Evolutionary conservation across 2,329 filamentous ascomycete genomes (phyloP).

Genomic region (Elsinoe batatas): DNA sequence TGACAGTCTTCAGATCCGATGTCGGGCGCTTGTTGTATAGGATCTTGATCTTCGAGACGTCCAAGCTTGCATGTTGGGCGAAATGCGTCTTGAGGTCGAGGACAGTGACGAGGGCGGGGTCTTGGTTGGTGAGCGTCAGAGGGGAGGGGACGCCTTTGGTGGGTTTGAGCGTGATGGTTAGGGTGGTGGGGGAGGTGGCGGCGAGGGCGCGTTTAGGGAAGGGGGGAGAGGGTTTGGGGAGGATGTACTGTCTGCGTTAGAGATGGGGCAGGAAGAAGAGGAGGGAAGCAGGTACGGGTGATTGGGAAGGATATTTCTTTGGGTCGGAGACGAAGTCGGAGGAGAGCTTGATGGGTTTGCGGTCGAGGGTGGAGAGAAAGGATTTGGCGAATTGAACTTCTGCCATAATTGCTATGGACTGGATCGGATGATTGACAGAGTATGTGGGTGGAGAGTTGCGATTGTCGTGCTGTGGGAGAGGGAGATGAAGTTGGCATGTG

Average conservation of each 20-base stretch:
- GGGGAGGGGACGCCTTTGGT: slow-evolving; percentile 65
- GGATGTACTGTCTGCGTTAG: slow-evolving; percentile 50
- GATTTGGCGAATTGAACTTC: slow-evolving; percentile 76
- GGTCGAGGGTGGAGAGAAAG: slow-evolving; percentile 72
- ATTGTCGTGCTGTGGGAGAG: neutral
- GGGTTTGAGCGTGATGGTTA: slow-evolving; percentile 59
- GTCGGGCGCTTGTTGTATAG: slow-evolving; percentile 82
- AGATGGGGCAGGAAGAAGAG: slow-evolving; percentile 14
- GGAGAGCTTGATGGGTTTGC: slow-evolving; percentile 69
- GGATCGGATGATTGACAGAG: neutral
- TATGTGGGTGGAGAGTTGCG: neutral
- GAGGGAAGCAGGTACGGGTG: slow-evolving; percentile 51
- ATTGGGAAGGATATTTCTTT: slow-evolving; percentile 62
- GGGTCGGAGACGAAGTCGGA: slow-evolving; percentile 85
- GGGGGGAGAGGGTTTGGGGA: slow-evolving; percentile 52
- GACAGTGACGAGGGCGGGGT: slow-evolving; percentile 51
- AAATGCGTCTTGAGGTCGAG: slow-evolving; percentile 68
- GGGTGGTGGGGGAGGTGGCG: slow-evolving; percentile 22
- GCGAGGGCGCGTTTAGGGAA: slow-evolving; percentile 45
- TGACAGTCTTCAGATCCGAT: slow-evolving; percentile 63
- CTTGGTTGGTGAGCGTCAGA: slow-evolving; percentile 52
- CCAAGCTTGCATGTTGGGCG: slow-evolving; percentile 51
- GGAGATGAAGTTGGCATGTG: neutral
- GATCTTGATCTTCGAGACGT: slow-evolving; percentile 73
- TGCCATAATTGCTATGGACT: slow-evolving; percentile 17